phyloP scores from a whole-genome alignment of 1,139 yeast genomes.

The Pichia sp. region DNA sequence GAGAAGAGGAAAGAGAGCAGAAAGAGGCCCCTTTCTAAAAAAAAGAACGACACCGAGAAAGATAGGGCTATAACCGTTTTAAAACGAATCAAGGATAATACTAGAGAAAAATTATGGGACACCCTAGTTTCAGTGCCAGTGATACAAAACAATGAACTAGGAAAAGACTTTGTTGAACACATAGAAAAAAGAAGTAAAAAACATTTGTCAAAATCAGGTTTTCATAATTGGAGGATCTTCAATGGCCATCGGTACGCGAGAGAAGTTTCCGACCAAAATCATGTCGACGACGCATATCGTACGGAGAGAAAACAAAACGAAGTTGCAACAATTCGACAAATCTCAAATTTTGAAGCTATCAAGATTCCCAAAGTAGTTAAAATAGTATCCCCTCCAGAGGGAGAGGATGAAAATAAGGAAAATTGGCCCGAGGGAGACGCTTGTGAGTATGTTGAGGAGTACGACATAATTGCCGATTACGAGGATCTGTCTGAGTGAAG shows the following conservation, averaged over 20 bases:
- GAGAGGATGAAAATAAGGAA: background rate
- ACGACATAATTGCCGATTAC: conserved; percentile 22
- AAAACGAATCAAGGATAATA: background rate
- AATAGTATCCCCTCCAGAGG: background rate
- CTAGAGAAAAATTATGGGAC: background rate
- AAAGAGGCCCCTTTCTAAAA: background rate
- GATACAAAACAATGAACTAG: background rate
- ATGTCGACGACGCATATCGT: background rate
- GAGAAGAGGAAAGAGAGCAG: background rate
- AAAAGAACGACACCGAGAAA: background rate
- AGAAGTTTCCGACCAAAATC: background rate
- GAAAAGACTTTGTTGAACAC: background rate
- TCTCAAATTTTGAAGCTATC: background rate
- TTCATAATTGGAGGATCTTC: conserved; percentile 4
- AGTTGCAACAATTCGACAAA: background rate
- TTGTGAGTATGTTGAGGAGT: conserved; percentile 12
- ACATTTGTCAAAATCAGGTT: background rate
- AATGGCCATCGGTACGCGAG: background rate
- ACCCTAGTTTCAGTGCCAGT: background rate
- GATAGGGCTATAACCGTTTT: conserved; percentile 1
- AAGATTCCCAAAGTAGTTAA: background rate
- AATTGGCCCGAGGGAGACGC: background rate
- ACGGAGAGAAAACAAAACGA: background rate
- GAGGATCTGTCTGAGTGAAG: background rate
- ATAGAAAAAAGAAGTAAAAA: background rate